Evolutionary conservation across 805 yeast species (phyloP).

Genomic region (Wickerhamiella australiensis): DNA sequence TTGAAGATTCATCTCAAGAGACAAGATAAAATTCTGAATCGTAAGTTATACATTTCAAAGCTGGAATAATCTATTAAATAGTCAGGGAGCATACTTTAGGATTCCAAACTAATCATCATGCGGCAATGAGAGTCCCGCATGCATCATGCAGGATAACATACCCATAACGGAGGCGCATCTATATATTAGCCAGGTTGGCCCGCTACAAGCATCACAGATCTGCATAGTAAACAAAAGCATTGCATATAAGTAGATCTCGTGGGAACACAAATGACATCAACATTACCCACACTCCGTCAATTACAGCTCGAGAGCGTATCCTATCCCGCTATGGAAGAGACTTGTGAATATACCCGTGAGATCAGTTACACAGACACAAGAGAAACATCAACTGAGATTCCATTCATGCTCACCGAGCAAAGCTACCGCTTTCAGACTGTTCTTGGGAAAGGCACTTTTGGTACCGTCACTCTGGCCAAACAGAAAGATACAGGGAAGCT

Average conservation of each 20-base stretch:
- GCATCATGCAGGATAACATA: not conserved
- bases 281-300: not conserved
- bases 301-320: not conserved
- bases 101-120: no score
- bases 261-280: not conserved
- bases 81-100: not conserved
- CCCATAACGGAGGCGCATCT: not conserved
- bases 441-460: conserved; percentile 25
- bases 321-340: not conserved
- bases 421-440: conserved; percentile 1
- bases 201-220: not conserved
- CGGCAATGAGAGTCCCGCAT: no score
- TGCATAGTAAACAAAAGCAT: not conserved
- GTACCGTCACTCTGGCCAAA: conserved; percentile 24
- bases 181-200: not conserved
- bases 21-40: no score
- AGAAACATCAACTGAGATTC: no score
- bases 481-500: conserved; percentile 17
- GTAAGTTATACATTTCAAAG: no score
- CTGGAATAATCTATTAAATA: no score
- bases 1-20: no score
- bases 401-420: conserved; percentile 3
- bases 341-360: not conserved
- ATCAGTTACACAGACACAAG: not conserved
- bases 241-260: not conserved